phyloP scores from a whole-genome alignment of 2,329 filamentous ascomycete genomes.

The Neonectria sp. region DNA sequence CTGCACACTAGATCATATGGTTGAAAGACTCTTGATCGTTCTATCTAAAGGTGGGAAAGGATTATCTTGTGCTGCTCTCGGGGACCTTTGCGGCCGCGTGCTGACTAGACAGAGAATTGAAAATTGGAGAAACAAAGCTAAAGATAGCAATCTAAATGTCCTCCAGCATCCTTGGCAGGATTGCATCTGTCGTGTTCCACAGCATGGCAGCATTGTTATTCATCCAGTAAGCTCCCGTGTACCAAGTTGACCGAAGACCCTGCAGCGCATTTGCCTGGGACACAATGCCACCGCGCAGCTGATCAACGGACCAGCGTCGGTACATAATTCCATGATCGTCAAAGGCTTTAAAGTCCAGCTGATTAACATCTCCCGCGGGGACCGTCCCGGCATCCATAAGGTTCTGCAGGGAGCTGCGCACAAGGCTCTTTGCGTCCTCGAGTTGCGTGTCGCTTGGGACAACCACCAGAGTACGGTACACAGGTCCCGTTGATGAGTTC shows the following conservation, averaged over 20 bases:
- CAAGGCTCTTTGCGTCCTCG: background rate
- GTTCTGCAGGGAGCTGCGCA: background rate
- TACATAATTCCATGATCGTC: background rate
- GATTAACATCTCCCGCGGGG: background rate
- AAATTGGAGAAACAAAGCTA: background rate
- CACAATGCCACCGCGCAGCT: background rate
- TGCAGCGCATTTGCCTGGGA: background rate
- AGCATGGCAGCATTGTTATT: background rate
- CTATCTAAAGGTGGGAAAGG: background rate
- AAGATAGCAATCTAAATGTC: background rate
- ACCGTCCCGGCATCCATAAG: background rate
- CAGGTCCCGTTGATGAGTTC: conserved; percentile 1
- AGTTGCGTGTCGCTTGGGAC: background rate
- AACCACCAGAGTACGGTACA: background rate
- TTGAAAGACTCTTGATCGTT: background rate
- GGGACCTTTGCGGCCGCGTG: background rate
- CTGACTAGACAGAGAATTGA: background rate
- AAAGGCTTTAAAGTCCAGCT: background rate
- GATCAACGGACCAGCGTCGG: background rate
- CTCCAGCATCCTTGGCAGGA: background rate
- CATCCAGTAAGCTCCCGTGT: background rate
- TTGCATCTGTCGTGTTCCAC: background rate
- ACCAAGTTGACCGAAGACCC: background rate
- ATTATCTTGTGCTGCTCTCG: background rate
- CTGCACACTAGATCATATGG: background rate